Evolutionary conservation across 176 grass and related monocot species (phyloP).

Genomic region (Eremochloa ophiuroides): DNA sequence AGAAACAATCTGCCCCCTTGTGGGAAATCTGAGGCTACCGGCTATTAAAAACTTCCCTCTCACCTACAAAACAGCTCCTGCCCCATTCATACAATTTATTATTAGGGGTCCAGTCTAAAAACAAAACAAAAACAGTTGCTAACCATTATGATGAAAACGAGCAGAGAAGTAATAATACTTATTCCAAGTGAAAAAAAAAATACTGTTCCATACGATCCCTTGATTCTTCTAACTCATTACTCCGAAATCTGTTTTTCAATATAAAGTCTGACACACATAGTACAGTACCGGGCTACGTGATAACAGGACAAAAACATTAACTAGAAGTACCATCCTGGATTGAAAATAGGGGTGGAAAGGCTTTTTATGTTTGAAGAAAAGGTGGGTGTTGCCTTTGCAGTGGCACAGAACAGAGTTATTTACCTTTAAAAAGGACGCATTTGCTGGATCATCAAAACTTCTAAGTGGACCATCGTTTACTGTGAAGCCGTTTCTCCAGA

Average conservation of each 20-base stretch:
- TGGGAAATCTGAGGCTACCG: neutral
- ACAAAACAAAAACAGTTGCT: neutral
- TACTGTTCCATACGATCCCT: neutral
- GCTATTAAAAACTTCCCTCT: neutral
- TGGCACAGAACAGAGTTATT: constrained; percentile 30
- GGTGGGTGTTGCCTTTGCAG: neutral
- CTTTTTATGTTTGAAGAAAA: neutral
- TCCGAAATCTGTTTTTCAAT: constrained; percentile 9
- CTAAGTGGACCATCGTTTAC: constrained; percentile 83
- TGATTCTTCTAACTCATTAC: neutral
- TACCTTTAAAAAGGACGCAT: constrained; percentile 85
- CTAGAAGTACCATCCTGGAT: neutral
- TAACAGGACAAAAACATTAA: neutral
- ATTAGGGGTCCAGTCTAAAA: neutral
- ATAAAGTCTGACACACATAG: neutral
- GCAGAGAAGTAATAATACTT: neutral
- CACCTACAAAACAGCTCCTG: constrained; percentile 12
- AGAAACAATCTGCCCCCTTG: neutral
- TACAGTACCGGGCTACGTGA: neutral
- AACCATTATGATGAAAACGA: constrained; percentile 22
- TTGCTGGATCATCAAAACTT: constrained; percentile 84
- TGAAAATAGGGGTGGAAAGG: neutral
- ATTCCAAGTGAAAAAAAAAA: neutral
- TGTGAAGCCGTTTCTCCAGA: constrained; percentile 89
- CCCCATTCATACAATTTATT: neutral